Conservation (phyloP, 768 basidiomycete genomes). For the Lactarius tabidus region DNA sequence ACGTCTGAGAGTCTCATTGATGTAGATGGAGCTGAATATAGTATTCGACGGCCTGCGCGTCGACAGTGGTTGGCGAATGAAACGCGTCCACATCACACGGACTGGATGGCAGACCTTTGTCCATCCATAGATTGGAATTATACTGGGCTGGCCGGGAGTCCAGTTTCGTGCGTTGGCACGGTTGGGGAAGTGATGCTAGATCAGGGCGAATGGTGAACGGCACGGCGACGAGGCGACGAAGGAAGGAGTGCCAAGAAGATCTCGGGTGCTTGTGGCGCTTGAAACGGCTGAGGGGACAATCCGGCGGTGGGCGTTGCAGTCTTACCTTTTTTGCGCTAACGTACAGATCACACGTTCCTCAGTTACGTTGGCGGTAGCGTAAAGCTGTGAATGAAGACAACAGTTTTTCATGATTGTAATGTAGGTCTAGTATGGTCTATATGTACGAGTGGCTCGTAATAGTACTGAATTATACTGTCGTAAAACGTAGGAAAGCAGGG, state of each 20-base stretch:
- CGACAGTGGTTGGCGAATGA: constrained; percentile 3
- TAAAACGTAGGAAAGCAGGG: neutral
- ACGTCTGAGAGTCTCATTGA: constrained; percentile 26
- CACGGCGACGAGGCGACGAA: constrained; percentile 20
- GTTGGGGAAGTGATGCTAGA: constrained; percentile 12
- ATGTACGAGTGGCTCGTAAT: neutral
- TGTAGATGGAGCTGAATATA: constrained; percentile 23
- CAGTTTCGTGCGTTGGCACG: constrained; percentile 73
- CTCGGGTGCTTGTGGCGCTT: constrained; percentile 12
- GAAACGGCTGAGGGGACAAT: constrained; percentile 1
- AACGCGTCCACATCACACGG: constrained; percentile 4
- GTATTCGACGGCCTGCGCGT: constrained; percentile 18
- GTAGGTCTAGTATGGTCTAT: neutral
- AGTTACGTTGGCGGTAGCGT: neutral
- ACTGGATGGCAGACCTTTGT: constrained; percentile 24
- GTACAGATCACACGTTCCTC: neutral
- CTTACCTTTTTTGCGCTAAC: constrained; percentile 18
- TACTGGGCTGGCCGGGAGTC: constrained; percentile 64
- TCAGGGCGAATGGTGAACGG: constrained; percentile 20
- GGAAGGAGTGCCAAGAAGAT: constrained; percentile 15
- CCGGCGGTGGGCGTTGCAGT: constrained; percentile 11
- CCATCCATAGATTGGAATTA: constrained; percentile 42
- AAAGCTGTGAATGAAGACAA: neutral
- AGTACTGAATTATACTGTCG: neutral
- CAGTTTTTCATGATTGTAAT: neutral